Base-by-base conservation (phyloP, 129 eudicot genomes). In the Flaveria bidentis region DNA sequence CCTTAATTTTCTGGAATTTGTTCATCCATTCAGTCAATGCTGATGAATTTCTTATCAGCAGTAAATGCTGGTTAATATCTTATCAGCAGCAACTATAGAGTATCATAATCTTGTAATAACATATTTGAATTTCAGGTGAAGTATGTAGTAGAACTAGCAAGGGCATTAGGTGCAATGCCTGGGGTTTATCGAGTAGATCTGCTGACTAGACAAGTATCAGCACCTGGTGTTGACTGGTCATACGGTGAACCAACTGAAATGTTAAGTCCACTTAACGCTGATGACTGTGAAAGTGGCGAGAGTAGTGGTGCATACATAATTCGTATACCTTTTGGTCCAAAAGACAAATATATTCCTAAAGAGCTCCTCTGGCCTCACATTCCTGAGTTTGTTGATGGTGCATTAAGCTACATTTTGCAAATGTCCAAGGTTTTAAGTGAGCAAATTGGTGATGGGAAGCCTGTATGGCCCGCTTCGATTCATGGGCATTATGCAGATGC, bases 401-500 rank as follows among this genome's bases (percentile, higher is more conserved):
- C 96, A 42, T 83, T 92, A 45, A 71, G 73, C 78, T 87, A 92
- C 89, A 86, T 89, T 60, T 23, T 81, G 52, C 90, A 92, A 64
- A 89, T 92, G 90, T 81, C 96, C 12, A 92, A 88, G 78, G 93
- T 86, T 71, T 86, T 92, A 25, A 92, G 93, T 17, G 92, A 92
- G 60, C 96, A 92, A 66, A 88, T 86, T 26, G 96, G 96, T 66
- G 87, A 75, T 17, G 92, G 92, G 7, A 71, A 84, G 36, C 94
- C 90, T 1, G 87, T 90, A 20, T 92, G 98, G 96, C 98, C 98
- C 9, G 86, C 84, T 72, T 87, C 88, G 0, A 92, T 92, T 30
- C 98, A 92, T 36, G 98, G 96, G 4, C 98, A 92, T 52, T 90
- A 90, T 66, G 98, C 93, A 4, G 98, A 92, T 83, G 93, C 98